Evolutionary conservation across 805 yeast genomes (phyloP).

Genomic region (Starmera quercuum): DNA sequence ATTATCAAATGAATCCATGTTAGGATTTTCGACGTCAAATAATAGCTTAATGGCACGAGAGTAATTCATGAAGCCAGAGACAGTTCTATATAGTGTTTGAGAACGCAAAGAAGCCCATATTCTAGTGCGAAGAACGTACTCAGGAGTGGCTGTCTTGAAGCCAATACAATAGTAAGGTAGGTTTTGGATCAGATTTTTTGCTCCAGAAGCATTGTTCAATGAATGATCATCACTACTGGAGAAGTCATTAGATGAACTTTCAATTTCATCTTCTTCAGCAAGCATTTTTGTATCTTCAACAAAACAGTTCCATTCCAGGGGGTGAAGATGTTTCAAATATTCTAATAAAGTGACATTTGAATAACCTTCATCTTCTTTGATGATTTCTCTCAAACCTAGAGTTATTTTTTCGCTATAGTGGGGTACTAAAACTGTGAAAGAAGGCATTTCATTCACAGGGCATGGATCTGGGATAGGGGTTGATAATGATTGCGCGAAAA

Average conservation of each 20-base stretch:
- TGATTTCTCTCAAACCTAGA: conserved; percentile 68
- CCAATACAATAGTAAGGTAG: conserved; percentile 60
- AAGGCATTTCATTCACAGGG: conserved; percentile 64
- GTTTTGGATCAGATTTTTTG: conserved; percentile 35
- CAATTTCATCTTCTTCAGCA: conserved; percentile 37
- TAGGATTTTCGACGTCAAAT: conserved; percentile 47
- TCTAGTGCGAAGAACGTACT: conserved; percentile 53
- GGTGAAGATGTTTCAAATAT: conserved; percentile 57
- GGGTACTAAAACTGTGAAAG: conserved; percentile 79
- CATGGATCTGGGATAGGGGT: conserved; percentile 76
- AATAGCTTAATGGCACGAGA: conserved; percentile 59
- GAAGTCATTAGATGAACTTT: conserved; percentile 7
- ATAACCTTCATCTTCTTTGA: conserved; percentile 59
- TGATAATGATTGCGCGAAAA: conserved; percentile 84
- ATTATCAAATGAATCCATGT: conserved; percentile 21
- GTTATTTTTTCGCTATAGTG: conserved; percentile 82
- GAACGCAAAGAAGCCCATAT: conserved; percentile 72
- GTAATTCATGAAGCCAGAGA: conserved; percentile 71
- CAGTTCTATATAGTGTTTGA: conserved; percentile 68
- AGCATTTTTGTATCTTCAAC: conserved; percentile 57
- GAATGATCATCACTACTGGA: neutral
- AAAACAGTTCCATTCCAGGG: conserved; percentile 63
- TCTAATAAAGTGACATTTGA: conserved; percentile 59
- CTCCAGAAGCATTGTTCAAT: conserved; percentile 7
- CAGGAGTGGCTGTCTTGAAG: conserved; percentile 53